Evolutionary conservation across 176 grass and related monocot species (phyloP), one percentile per base, ranked within the genome.

Genomic region (Aegilops bicornis): DNA sequence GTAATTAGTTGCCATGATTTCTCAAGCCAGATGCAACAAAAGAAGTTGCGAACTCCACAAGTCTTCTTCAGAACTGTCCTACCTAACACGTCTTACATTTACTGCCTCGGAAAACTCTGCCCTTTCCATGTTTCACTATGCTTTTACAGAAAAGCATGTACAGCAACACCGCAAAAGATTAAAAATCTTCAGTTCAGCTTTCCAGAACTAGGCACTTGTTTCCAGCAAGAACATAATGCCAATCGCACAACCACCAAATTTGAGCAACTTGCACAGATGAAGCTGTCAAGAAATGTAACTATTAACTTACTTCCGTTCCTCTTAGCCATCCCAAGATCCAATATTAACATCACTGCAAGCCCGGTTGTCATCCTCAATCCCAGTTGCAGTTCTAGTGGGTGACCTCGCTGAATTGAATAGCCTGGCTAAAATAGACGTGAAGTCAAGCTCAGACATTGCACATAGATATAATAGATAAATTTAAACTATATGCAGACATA

Each of bases 401-500:
- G 3, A 86, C 37, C 60, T 68, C 13, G 12, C 10, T 36, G 11
- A 71, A 79, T 11, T 25, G 22, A 40, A 75, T 48, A 81, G 2
- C 81, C 36, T 87, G 67, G 15, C 25, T 35, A 76, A 54, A 91
- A 68, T 25, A 63, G 16, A 30, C 15, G 73, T 33, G 69, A 22
- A 77, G 25, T 36, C 43, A 87, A 90, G 45, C 77, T 43, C 33
- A 87, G 68, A 19, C 31, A 27, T 79, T 64, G 54, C 14, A 35
- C 19, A 22, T 20, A 82, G 37, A 79, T 58, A 77, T 63, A 76
- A n/a, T 47, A 69, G 32, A 25, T 8, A 9, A 67, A 62, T 70
- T 76, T 64, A 32, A 22, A 87, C 4, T 68, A 74, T 37, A 52
- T 85, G 58, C 50, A 85, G 23, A 66, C 33, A 47, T 62, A 27